Conservation (phyloP, 108 stramenopile genomes). For the Conticribra weissflogii region DNA sequence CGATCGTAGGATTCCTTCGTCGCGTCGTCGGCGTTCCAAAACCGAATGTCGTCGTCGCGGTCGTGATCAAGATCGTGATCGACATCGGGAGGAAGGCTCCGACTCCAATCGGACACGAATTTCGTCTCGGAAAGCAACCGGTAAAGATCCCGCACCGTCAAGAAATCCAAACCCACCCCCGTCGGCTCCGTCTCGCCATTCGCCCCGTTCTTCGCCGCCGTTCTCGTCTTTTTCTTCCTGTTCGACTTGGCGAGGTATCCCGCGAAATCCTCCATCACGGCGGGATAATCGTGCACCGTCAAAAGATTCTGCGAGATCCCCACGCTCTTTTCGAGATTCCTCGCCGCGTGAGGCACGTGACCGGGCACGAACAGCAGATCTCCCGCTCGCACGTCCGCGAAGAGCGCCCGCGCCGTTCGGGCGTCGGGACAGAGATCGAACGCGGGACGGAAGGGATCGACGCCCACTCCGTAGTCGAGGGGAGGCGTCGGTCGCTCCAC, state of each 20-base stretch:
- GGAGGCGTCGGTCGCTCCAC: neutral
- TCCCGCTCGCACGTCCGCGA: conserved; percentile 11
- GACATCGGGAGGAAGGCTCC: too few species aligned
- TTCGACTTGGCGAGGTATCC: neutral
- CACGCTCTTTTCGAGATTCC: conserved; percentile 11
- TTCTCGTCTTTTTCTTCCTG: neutral
- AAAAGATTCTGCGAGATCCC: conserved; percentile 12
- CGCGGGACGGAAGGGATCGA: conserved; percentile 11
- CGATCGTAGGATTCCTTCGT: neutral
- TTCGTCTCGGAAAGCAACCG: neutral
- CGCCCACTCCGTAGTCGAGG: neutral
- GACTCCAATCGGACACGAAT: neutral
- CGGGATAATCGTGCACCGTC: neutral
- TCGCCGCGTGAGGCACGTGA: conserved; percentile 7
- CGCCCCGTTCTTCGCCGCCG: neutral
- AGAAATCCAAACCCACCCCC: neutral
- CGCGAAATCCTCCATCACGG: neutral
- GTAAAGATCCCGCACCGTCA: neutral
- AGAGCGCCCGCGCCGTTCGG: neutral
- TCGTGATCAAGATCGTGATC: too few species aligned
- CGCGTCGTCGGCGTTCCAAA: neutral
- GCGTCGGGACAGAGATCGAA: conserved; percentile 4
- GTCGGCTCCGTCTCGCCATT: too few species aligned
- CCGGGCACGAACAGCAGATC: conserved; percentile 15
- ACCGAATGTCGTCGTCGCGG: neutral